phyloP scores from a whole-genome alignment of 495 filamentous ascomycete genomes.

The Penicillium lagena region DNA sequence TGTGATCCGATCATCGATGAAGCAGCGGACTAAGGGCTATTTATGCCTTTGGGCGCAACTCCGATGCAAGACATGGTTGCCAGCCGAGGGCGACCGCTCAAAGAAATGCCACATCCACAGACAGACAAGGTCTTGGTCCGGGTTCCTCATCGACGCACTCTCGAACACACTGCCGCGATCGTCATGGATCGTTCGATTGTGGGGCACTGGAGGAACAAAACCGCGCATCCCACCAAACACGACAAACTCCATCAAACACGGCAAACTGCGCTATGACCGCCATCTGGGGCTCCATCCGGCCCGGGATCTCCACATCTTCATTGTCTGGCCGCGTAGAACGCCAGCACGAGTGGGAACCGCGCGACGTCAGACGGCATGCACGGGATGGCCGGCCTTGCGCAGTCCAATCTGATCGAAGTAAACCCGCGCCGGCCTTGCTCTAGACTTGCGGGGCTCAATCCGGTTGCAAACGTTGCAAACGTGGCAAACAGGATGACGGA shows the following conservation, averaged over 20 bases:
- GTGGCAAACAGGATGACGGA: conserved; percentile 12
- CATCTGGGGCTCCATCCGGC: neutral
- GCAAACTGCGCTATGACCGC: conserved; percentile 13
- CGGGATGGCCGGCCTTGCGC: conserved; percentile 6
- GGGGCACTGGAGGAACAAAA: neutral
- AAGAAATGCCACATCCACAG: too few relatives aligned
- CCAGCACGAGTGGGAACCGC: conserved; percentile 11
- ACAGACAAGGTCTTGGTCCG: too few relatives aligned
- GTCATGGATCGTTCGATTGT: neutral
- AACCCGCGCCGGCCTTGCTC: conserved; percentile 6
- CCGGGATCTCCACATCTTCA: conserved; percentile 8
- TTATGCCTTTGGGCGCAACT: too few relatives aligned
- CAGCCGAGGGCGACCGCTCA: too few relatives aligned
- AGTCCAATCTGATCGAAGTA: conserved; percentile 9
- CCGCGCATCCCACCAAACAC: neutral
- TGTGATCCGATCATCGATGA: neutral
- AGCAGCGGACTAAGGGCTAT: neutral
- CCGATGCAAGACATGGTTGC: too few relatives aligned
- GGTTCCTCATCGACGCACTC: too few relatives aligned
- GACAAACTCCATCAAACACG: neutral
- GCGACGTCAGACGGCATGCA: conserved; percentile 11
- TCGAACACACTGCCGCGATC: neutral
- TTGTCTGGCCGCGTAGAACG: conserved; percentile 3
- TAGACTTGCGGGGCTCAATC: conserved; percentile 20
- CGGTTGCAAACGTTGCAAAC: conserved; percentile 16